Base-by-base conservation (phyloP, 106 monocot genomes). In the Dendrobium chrysotoxum region DNA sequence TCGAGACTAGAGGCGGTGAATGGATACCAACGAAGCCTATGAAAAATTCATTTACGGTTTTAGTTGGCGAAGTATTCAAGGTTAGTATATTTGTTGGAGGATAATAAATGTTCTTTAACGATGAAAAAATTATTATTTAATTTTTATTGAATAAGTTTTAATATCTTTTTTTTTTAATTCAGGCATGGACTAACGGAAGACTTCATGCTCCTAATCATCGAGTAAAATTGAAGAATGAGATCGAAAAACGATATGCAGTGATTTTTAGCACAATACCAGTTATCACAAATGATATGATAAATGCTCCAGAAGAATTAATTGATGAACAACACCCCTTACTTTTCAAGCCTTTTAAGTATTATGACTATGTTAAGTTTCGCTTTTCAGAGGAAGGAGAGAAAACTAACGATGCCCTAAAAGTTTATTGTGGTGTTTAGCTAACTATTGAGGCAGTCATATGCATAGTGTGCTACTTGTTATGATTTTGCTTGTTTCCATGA, bases 161-260 rank as follows among this genome's bases (percentile, higher is more conserved):
- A n/a, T n/a, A n/a, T n/a, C n/a, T n/a, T 58, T 58, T 58, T 58
- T 18, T n/a, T 21, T n/a, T 21, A 0, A 21, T 21, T 11, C 31
- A 85, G 85, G 85, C 85, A 67, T 85, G 85, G 85, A 81, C 45
- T 25, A 85, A 85, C 53, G 85, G 85, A 10, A 85, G 85, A 54
- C 53, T 81, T 15, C 13, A 71, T 3, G 68, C 85, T 9, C 39
- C 85, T 20, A 3, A 0, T 8, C 81, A 85, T 30, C 66, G 44
- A 21, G 85, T 85, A 23, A 40, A 20, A 11, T 35, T 78, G 17
- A 44, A 77, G 13, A 77, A 31, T 0, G 20, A 18, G 58, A 58
- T 7, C 0, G 58, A 58, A 58, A 58, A 21, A 58, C 20, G 85
- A 57, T 78, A 78, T 28, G 76, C 81, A 0, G 75, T 71, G 26